These are phyloP conservation scores for Homolaphlyctis polyrhiza DNA, from an alignment of 371 early-diverging fungal genomes.

Conservation along the genomic window DNA sequence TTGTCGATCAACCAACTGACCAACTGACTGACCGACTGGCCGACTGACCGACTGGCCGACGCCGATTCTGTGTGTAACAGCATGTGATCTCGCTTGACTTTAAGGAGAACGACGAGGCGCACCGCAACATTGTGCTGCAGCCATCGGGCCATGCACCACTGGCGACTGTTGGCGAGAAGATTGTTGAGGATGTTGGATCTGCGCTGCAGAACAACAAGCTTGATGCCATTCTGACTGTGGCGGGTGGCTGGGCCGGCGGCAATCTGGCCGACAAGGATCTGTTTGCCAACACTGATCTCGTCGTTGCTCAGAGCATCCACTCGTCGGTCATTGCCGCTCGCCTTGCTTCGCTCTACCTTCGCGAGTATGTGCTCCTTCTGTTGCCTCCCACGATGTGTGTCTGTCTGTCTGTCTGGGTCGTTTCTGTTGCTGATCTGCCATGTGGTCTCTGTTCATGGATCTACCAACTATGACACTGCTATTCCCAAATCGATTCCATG, in stretches of 20 bases:
- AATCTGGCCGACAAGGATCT: constrained; percentile 68
- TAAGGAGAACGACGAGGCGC: constrained; percentile 64
- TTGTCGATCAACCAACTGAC: too few species aligned
- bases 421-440: too few species aligned
- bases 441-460: too few species aligned
- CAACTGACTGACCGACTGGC: too few species aligned
- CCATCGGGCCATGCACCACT: constrained; percentile 32
- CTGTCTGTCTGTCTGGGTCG: too few species aligned
- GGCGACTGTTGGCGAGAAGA: constrained; percentile 55
- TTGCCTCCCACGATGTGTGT: too few species aligned
- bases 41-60: too few species aligned
- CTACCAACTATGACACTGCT: too few species aligned
- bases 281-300: constrained; percentile 63
- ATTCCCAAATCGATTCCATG: too few species aligned
- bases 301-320: constrained; percentile 76
- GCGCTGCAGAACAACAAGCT: constrained; percentile 43
- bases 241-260: constrained; percentile 98
- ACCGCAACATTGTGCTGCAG: constrained; percentile 58
- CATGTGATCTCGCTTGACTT: constrained; percentile 76
- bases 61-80: constrained; percentile 27
- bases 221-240: constrained; percentile 85
- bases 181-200: constrained; percentile 34
- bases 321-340: constrained; percentile 78
- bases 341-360: constrained; percentile 70
- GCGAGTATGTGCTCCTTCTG: constrained; percentile 57